Conservation (phyloP, 192 early-diverging fungal genomes). For the Chytriomyces sp. region DNA sequence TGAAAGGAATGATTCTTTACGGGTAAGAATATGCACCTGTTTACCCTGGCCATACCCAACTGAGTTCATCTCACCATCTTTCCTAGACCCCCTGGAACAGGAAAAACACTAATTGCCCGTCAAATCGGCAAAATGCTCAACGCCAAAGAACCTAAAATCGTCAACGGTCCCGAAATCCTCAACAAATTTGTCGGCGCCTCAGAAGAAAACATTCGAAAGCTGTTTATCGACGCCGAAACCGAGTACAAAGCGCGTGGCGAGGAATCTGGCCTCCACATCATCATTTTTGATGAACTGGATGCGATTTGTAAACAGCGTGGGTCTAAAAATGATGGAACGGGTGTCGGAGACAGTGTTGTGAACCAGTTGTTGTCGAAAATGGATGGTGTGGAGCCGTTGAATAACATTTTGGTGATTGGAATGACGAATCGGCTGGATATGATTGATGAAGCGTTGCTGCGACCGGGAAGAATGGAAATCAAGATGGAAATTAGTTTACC, state of each 20-base stretch:
- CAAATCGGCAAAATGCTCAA: slow-evolving; percentile 99
- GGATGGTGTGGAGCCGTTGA: slow-evolving; percentile 98
- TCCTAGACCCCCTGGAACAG: slow-evolving; percentile 87
- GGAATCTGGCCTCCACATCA: slow-evolving; percentile 90
- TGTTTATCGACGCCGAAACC: slow-evolving; percentile 92
- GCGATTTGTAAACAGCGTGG: slow-evolving; percentile 99
- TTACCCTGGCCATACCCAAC: not conserved
- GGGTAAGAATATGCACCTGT: slow-evolving; percentile 20
- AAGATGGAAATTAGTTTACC: slow-evolving; percentile 96
- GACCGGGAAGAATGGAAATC: slow-evolving; percentile 94
- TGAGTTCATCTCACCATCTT: not conserved
- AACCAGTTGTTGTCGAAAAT: slow-evolving; percentile 98
- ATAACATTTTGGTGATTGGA: slow-evolving; percentile 97
- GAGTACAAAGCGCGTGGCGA: slow-evolving; percentile 94
- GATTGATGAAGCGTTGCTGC: slow-evolving; percentile 96
- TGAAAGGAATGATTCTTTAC: slow-evolving; percentile 83
- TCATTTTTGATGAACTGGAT: slow-evolving; percentile 99
- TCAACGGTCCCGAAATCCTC: slow-evolving; percentile 94
- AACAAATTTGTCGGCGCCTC: slow-evolving; percentile 97
- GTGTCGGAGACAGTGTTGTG: slow-evolving; percentile 95
- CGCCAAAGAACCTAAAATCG: slow-evolving; percentile 88
- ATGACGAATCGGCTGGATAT: slow-evolving; percentile 99
- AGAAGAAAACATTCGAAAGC: slow-evolving; percentile 95
- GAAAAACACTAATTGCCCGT: slow-evolving; percentile 96
- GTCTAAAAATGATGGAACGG: slow-evolving; percentile 86